Evolutionary conservation across 2,329 filamentous ascomycete genomes (phyloP).

Genomic region (Penicillium hordei): DNA sequence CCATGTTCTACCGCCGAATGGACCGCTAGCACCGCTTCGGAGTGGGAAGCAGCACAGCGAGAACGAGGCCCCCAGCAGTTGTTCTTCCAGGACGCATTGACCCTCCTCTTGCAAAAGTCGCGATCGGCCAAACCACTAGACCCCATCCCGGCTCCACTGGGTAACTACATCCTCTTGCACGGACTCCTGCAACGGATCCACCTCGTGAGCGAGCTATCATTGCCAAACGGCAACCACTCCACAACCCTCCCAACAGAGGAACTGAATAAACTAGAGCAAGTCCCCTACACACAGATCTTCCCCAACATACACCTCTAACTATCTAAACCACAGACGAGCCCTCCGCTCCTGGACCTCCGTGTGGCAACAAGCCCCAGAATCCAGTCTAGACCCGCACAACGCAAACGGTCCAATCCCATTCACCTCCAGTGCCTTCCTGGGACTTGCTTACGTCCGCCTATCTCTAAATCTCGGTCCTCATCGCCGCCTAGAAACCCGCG

Average conservation of each 20-base stretch:
- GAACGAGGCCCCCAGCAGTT: conserved; percentile 31
- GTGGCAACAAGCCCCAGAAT: conserved; percentile 39
- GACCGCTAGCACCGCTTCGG: conserved; percentile 32
- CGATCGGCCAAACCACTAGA: conserved; percentile 29
- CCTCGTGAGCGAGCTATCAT: conserved; percentile 34
- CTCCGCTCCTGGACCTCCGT: conserved; percentile 38
- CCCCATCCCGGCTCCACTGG: conserved; percentile 51
- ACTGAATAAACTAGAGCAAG: conserved; percentile 37
- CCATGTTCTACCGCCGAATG: conserved; percentile 42
- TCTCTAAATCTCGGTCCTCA: conserved; percentile 57
- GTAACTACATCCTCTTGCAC: conserved; percentile 71
- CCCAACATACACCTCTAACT: neutral
- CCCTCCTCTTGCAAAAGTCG: conserved; percentile 33
- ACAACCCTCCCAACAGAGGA: conserved; percentile 35
- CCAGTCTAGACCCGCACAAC: conserved; percentile 36
- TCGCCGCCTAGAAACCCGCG: conserved; percentile 64
- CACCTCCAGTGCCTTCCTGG: conserved; percentile 34
- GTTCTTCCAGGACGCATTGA: conserved; percentile 38
- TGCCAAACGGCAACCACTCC: conserved; percentile 33
- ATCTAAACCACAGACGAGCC: conserved; percentile 25
- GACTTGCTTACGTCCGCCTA: conserved; percentile 35
- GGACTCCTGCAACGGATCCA: conserved; percentile 68
- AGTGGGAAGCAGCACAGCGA: conserved; percentile 35
- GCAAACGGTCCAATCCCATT: conserved; percentile 37
- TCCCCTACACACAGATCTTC: neutral